Percentiles rank a stretch among this genome's conserved stretches.
Conservation (phyloP, 1,139 yeast genomes). For the Saccharomyces hybrid region DNA sequence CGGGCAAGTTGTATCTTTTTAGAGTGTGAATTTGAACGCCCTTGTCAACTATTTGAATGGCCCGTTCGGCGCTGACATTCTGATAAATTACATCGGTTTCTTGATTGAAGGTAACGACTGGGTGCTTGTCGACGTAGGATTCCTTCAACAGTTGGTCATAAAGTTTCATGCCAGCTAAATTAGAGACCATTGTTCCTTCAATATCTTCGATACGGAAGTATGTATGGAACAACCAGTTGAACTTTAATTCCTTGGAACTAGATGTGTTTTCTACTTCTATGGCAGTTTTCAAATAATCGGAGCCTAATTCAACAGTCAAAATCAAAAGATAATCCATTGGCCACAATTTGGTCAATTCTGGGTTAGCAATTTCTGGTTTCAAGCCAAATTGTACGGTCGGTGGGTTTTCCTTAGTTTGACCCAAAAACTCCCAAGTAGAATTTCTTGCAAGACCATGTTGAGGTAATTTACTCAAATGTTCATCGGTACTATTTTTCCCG, state of each 20-base stretch:
- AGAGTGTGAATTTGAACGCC: conserved; percentile 66
- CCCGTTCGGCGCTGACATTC: conserved; percentile 46
- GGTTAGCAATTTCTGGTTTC: conserved; percentile 71
- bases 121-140: conserved; percentile 61
- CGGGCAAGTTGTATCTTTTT: conserved; percentile 62
- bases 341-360: conserved; percentile 49
- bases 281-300: conserved; percentile 51
- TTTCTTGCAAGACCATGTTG: conserved; percentile 96
- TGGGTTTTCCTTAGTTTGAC: conserved; percentile 57
- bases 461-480: conserved; percentile 47
- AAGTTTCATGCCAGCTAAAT: conserved; percentile 62
- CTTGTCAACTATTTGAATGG: conserved; percentile 55
- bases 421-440: conserved; percentile 86
- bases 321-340: conserved; percentile 70
- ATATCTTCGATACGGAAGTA: conserved; percentile 71
- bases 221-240: conserved; percentile 93
- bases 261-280: conserved; percentile 75
- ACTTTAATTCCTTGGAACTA: conserved; percentile 48
- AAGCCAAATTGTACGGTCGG: conserved; percentile 82
- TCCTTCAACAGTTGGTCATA: conserved; percentile 66
- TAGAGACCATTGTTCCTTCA: conserved; percentile 66
- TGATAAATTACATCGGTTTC: conserved; percentile 84
- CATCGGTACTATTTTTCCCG: conserved; percentile 55
- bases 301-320: conserved; percentile 53
- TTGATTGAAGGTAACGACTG: conserved; percentile 62